Base-by-base conservation (phyloP, 306 rosid species). In the Carpinus fangiana region DNA sequence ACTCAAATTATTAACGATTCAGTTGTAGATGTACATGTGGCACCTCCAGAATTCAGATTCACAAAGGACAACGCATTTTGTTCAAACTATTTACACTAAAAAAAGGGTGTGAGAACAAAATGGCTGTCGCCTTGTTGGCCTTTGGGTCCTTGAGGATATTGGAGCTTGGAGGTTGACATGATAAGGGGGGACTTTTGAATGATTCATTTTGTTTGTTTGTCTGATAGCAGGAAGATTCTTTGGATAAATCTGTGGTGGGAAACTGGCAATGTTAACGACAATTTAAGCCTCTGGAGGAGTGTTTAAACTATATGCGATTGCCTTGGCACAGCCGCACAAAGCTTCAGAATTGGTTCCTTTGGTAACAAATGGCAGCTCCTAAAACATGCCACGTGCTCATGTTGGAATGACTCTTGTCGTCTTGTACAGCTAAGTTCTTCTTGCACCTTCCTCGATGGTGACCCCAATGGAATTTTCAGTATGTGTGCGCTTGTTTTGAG, bases 331-430 rank as follows among this genome's bases (percentile, higher is more conserved):
- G 26, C 26, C 26, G 26, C 26, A 31, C 34, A 31, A 31, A 31
- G 34, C 34, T 31, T 28, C 61, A 21, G 36, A 64, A 78, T 60
- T 75, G 84, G 86, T 71, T 41, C 79, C 80, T 77, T 61, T 74
- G 3, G 48, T 60, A 11, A 72, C 82, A 84, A 46, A 38, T 75
- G 90, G 82, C 84, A 64, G 46, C 52, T 59, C 36, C 20, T 18
- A 77, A 69, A 69, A 68, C 73, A 41, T n/a, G 79, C 71, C 86
- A 85, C 71, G 85, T 84, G 77, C 17, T 45, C 48, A 14, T 43
- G 53, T 78, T 77, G 48, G 82, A 84, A 75, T 73, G 52, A 55
- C 14, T 0, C 70, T 81, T 82, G 87, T 90, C 84, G 78, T 74
- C 66, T 84, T 64, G 76, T 45, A 72, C 78, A 70, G 69, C 66